Evolutionary conservation across 495 filamentous ascomycete genomes (phyloP).

Genomic region (Daldinia bambusicola): DNA sequence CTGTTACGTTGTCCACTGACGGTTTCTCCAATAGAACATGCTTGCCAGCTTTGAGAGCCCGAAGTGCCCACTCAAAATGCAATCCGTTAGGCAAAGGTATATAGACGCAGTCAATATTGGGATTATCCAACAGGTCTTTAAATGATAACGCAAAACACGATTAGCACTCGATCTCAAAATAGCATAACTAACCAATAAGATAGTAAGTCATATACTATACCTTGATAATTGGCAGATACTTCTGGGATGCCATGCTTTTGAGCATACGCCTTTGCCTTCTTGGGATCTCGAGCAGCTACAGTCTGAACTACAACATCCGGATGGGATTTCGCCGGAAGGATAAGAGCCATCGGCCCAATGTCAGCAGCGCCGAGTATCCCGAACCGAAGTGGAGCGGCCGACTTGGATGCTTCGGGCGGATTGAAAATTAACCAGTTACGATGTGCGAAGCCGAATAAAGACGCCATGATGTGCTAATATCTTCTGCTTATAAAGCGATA

Average conservation of each 20-base stretch:
- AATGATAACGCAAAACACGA: not conserved
- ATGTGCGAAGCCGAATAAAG: constrained; percentile 40
- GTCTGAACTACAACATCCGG: constrained; percentile 67
- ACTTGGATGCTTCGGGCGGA: constrained; percentile 50
- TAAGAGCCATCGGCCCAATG: constrained; percentile 61
- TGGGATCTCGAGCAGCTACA: constrained; percentile 66
- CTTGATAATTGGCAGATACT: constrained; percentile 62
- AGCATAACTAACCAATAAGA: too few species aligned
- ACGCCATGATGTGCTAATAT: constrained; percentile 34
- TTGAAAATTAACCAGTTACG: constrained; percentile 49
- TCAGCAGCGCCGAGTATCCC: constrained; percentile 63
- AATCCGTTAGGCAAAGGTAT: constrained; percentile 64
- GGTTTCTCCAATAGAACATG: constrained; percentile 70
- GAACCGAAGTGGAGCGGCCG: constrained; percentile 52
- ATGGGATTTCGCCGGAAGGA: constrained; percentile 67
- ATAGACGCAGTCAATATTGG: constrained; percentile 62
- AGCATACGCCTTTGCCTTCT: constrained; percentile 65
- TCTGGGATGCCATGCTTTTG: constrained; percentile 66
- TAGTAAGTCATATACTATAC: constrained; percentile 36
- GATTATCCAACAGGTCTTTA: constrained; percentile 63
- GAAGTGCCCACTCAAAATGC: constrained; percentile 65
- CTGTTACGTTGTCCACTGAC: constrained; percentile 59
- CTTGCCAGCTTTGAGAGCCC: constrained; percentile 63
- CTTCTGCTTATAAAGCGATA: not conserved
- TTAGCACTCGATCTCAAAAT: not conserved